Base-by-base conservation (phyloP, 2,329 filamentous ascomycete genomes). In the Diplocarpon rosae region DNA sequence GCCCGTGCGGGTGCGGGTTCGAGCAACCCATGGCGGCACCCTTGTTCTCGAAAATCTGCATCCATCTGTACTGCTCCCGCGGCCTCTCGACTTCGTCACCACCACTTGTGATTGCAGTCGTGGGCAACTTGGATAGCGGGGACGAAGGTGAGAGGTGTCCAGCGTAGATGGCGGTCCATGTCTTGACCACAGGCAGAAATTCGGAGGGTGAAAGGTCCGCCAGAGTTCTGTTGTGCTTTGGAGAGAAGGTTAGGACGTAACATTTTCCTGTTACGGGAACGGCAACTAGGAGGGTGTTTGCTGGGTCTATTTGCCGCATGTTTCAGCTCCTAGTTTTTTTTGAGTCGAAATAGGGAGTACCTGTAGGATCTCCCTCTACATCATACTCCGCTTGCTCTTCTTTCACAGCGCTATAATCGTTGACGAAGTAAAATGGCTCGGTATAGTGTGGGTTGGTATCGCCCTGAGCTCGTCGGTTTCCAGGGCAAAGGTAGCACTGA, bases 1-100 rank as follows among this genome's bases (percentile, higher is more conserved):
- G 92, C 47, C 92, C 90, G 66, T 98, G 92, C 0, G 92, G 92
- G 63, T 98, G 92, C 1, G 92, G 92, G 63, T 98, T 98, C 1
- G 90, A 96, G 70, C 92, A 98, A 41, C 92, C 92, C 92, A 98
- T 98, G 10, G 90, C 87, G 1, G 85, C 80, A 41, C 92, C 92
- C 67, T 98, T 98, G 71, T 98, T 98, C 68, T 98, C 92, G 52
- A 98, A 98, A 52, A 98, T 96, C 63, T 98, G 92, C 89, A 98
- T 95, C 67, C 94, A 96, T 43, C 84, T 78, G 58, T 94, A 87
- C 65, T 94, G 86, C 30, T 32, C 30, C 9, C 11, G 30, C 9
- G 30, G 11, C 30, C 9, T 32, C 30, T 14, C 30, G 11, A 42
- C 84, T 75, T 41, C 73, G 78, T 4, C 87, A 82, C 70, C 64